Evolutionary conservation across 139 green algal genomes (phyloP), one percentile per base, ranked within the genome.

Genomic region (Asterochloris sp.): DNA sequence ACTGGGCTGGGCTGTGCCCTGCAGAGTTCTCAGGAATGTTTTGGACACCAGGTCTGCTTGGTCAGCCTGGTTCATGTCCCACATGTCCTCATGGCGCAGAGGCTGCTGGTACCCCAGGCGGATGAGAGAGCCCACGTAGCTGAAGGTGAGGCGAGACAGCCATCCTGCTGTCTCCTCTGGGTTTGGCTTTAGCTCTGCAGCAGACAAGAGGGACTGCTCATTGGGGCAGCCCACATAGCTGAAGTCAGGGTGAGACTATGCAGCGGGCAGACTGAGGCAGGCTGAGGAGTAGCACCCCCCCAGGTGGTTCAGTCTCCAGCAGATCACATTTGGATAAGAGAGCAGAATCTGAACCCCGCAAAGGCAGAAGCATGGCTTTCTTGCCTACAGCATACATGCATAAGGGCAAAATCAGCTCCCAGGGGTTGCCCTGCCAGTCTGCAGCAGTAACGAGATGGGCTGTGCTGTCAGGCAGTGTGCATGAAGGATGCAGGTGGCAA

Each of bases 1-100:
- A 27, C 38, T 84, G 10, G 78, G 76, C 54, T 88, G 81, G 28
- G 80, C 83, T 14, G 89, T 93, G 23, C 12, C 47, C 21, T 82
- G 24, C 73, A 96, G 80, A 26, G 87, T 66, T 26, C 28, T 80
- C 66, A 88, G 28, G 73, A 95, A 97, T 15, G 24, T 16, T 1
- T 68, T 73, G n/a, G 82, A 85, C 24, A 96, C 83, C 12, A 13
- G 15, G 0, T 21, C 29, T 0, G 92, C 88, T 19, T 91, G 83
- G 69, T 97, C 92, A n/a, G 73, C 23, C 23, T 74, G n/a, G 0
- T 85, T 81, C 76, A 93, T 77, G 73, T 94, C 87, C 94, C 94
- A 98, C 54, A 98, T 74, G 79, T 98, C 95, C 10, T 92, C 88
- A n/a, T 89, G 83, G 47, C 95, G 86, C 27, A 98, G 85, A 17